A percentile compares a stretch with the other conserved stretches of the same genome.
Conservation (phyloP, 1,139 yeast genomes). For the Sugiyamaella novakii region DNA sequence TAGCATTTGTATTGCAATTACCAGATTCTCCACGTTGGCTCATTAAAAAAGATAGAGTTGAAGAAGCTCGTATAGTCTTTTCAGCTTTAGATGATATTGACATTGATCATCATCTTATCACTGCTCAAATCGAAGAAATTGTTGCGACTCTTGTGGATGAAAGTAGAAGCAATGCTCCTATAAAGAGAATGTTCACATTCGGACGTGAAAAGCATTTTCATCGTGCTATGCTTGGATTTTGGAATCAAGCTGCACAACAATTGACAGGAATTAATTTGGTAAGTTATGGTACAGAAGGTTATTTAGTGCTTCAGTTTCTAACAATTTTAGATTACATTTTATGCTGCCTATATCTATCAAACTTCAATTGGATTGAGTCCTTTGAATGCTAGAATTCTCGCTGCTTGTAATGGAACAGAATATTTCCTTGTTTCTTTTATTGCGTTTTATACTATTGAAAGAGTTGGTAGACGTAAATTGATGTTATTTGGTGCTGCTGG, state of each 20-base stretch:
- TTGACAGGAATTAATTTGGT: conserved; percentile 66
- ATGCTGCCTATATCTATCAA: conserved; percentile 48
- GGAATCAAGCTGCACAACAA: conserved; percentile 64
- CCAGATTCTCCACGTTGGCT: conserved; percentile 57
- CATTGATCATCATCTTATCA: conserved; percentile 36
- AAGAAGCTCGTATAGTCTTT: conserved; percentile 58
- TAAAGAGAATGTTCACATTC: conserved; percentile 36
- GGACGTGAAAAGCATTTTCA: conserved; percentile 52
- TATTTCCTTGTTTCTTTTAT: conserved; percentile 51
- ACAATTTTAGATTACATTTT: conserved; percentile 43
- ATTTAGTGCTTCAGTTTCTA: neutral
- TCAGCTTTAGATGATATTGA: conserved; percentile 44
- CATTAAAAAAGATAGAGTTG: conserved; percentile 44
- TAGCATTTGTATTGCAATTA: conserved; percentile 56
- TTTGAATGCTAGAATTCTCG: conserved; percentile 45
- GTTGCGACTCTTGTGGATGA: conserved; percentile 30
- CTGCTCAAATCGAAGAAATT: conserved; percentile 36
- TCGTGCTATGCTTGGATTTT: conserved; percentile 51
- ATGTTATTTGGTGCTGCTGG: conserved; percentile 47
- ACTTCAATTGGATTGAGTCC: conserved; percentile 48
- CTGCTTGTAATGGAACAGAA: conserved; percentile 53
- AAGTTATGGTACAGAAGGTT: neutral
- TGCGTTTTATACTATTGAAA: conserved; percentile 52
- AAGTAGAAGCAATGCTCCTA: conserved; percentile 21
- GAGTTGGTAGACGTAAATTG: conserved; percentile 61